A percentile compares a stretch with the other conserved stretches of the same genome.
Conservation (phyloP, 164 flowering plant genomes). For the Berberis thunbergii region DNA sequence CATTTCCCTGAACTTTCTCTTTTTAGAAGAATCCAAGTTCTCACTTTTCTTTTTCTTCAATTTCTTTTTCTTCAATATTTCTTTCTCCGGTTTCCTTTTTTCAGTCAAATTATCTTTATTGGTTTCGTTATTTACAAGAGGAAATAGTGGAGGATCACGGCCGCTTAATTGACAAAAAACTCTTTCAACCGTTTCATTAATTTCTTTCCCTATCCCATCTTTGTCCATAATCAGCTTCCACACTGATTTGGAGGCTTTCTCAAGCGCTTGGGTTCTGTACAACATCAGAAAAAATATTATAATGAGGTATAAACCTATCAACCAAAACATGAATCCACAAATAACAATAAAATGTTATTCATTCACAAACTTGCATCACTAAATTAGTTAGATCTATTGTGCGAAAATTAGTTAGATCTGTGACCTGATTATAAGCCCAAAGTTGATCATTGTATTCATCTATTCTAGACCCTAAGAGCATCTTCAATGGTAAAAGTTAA, state of each 20-base stretch:
- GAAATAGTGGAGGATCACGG: slow-evolving; percentile 63
- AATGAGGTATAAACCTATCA: too few relatives aligned
- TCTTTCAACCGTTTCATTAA: slow-evolving; percentile 71
- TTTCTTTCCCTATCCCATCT: slow-evolving; percentile 81
- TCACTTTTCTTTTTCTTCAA: slow-evolving; percentile 14
- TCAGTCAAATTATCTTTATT: slow-evolving; percentile 20
- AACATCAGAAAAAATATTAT: slow-evolving; percentile 5
- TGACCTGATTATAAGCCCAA: too few relatives aligned
- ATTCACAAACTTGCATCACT: too few relatives aligned
- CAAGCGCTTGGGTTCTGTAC: slow-evolving; percentile 77
- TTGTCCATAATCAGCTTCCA: slow-evolving; percentile 88
- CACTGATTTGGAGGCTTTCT: slow-evolving; percentile 89
- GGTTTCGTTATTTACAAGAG: slow-evolving; percentile 21
- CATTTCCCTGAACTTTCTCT: slow-evolving; percentile 6
- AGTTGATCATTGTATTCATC: too few relatives aligned
- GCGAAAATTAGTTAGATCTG: too few relatives aligned
- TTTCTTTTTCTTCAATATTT: slow-evolving; percentile 10
- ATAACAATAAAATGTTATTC: too few relatives aligned
- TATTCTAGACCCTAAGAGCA: too few relatives aligned
- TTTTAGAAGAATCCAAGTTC: neutral
- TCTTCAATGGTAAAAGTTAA: too few relatives aligned
- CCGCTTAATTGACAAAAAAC: slow-evolving; percentile 84
- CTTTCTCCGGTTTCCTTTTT: too few relatives aligned
- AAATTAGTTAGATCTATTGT: too few relatives aligned
- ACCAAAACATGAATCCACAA: too few relatives aligned